Base-by-base conservation (phyloP, 2,329 filamentous ascomycete species). In the Bipolaris oryzae region DNA sequence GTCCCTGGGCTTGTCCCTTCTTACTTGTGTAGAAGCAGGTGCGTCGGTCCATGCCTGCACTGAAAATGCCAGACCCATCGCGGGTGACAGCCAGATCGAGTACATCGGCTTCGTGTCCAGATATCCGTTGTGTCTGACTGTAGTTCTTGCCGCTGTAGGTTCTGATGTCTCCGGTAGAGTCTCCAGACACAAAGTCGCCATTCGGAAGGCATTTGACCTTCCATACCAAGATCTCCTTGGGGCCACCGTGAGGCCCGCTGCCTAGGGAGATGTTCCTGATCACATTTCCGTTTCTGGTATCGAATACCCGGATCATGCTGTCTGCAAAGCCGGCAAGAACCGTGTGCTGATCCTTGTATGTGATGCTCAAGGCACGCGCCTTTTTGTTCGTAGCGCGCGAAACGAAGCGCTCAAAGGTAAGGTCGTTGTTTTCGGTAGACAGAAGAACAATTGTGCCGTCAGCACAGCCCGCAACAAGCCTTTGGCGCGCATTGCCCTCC, bases 101-200 rank as follows among this genome's bases (percentile, higher is more conserved):
- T 4, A 96, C 89, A 77, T 99, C 95, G 42, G 94, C 91, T 64
- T 91, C 88, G 72, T 99, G 95, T 23, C 89, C 88, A 70, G 92
- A 88, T 52, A 99, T 86, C 48, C 93, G 85, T 73, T 99, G 95
- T 34, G 87, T 84, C 67, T 96, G 87, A 4, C 92, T 93, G 75
- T 94, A 96, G 50, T 91, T 96, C 78, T 90, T 93, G 53, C 92
- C 91, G 73, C 96, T 92, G 89, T 93, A 99, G 72, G 98, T 91
- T 63, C 91, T 88, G 38, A 99, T 84, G 73, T 98, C 92, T 31
- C 95, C 95, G 5, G 92, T 93, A 3, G 95, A 98, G 74, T 99
- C 95, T 48, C 92, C 95, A 1, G 93, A 96, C 11, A 98, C 88
- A 60, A 99, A 95, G 64, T 95, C 92, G 47, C 92, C 93, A 69